Evolutionary conservation across 2,329 filamentous ascomycete species (phyloP).

Genomic region (Didymella arachidicola): DNA sequence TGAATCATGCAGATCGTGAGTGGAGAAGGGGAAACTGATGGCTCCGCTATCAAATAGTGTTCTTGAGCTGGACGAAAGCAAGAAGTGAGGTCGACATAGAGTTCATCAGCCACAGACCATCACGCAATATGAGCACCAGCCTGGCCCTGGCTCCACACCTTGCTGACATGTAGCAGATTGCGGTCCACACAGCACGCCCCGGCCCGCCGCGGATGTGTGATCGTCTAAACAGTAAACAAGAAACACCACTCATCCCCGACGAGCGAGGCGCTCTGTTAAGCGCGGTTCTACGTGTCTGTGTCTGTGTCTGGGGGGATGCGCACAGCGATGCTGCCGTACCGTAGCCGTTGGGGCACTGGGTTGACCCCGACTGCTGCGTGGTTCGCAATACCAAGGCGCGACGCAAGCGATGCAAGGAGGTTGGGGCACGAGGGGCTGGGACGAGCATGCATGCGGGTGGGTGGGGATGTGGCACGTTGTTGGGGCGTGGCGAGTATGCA

Average conservation of each 20-base stretch:
- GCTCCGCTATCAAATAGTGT: background rate
- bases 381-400: background rate
- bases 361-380: background rate
- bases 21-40: background rate
- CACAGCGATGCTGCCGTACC: background rate
- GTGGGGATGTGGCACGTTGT: conserved; percentile 3
- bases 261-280: background rate
- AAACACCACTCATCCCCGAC: background rate
- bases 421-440: conserved; percentile 2
- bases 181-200: conserved; percentile 8
- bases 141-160: conserved; percentile 19
- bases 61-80: background rate
- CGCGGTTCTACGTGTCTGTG: background rate
- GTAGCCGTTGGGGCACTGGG: background rate
- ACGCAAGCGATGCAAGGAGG: conserved; percentile 6
- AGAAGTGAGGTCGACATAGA: conserved; percentile 20
- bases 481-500: conserved; percentile 13
- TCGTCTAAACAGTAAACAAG: background rate
- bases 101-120: conserved; percentile 19
- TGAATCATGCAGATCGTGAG: background rate
- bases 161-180: conserved; percentile 17
- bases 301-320: background rate
- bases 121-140: conserved; percentile 15
- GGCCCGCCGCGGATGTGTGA: conserved; percentile 17
- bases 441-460: background rate